Base-by-base conservation (phyloP, 176 grass and related monocot genomes). In the Oryza officinalis region DNA sequence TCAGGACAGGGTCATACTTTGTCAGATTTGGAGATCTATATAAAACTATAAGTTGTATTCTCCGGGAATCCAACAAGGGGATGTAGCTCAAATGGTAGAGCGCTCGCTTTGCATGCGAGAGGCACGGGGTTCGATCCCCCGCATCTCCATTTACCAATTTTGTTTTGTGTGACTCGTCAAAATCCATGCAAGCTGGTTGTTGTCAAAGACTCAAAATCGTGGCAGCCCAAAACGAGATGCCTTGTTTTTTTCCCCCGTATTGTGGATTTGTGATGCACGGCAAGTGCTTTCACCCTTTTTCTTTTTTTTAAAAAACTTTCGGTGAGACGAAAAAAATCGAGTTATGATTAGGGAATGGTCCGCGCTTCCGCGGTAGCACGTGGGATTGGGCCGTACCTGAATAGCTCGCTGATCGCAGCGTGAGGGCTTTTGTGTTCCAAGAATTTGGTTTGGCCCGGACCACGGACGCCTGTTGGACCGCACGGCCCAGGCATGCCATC, bases 41-140 rank as follows among this genome's bases (percentile, higher is more conserved):
- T 0, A 44, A 0, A 44, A 44, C 1, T 10, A 44, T 44, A 44
- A 44, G 1, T 44, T 44, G 12, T 46, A 13, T 46, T 46, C 14
- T 46, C 13, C 0, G 4, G 2, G 13, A 46, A 13, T 13, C 3
- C 13, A 46, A 4, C 2, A 46, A 23, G 88, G 87, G 91, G 85
- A 90, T 92, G 93, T 93, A 93, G 91, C 91, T 98, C 87, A 98
- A 98, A 93, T 87, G 91, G 89, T 95, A 93, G 93, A 98, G 96
- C 91, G 89, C 91, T 88, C 96, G 93, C 93, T 98, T 95, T 98
- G 95, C 96, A 93, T 95, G 91, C 87, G 87, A 90, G 90, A 98
- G 89, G 92, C 80, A 95, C 90, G 92, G 91, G 92, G 92, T 98
- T 98, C 96, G 90, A 95, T 98, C 76, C 93, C 93, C 89, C 85